These are phyloP conservation scores for Dichotomopilus funicola DNA, from an alignment of 2,329 filamentous ascomycete species.

Conservation along the genomic window DNA sequence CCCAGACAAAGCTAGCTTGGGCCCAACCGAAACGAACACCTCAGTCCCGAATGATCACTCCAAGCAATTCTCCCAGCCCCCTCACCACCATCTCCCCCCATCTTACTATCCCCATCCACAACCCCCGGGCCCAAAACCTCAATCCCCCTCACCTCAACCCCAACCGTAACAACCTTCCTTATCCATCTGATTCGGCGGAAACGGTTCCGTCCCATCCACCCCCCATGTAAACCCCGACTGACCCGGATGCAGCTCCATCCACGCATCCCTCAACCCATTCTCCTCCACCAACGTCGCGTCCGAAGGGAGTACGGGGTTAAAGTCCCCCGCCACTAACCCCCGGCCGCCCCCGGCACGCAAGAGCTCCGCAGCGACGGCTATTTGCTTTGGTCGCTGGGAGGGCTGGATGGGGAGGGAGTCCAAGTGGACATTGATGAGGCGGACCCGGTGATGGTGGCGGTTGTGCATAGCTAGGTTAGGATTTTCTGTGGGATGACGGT, in stretches of 20 bases:
- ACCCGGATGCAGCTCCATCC: not conserved
- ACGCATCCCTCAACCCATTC: not conserved
- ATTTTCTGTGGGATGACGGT: no score
- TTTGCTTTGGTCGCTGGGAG: not conserved
- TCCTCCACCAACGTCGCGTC: not conserved
- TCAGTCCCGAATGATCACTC: not conserved
- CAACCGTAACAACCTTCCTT: not conserved
- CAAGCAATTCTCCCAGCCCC: not conserved
- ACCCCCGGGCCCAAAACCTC: not conserved
- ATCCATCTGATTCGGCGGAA: not conserved
- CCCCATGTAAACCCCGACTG: constrained; percentile 1
- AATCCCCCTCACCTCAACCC: not conserved
- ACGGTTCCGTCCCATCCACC: not conserved
- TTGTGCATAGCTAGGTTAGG: no score
- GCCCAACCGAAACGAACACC: not conserved
- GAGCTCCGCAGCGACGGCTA: not conserved
- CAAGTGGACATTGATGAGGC: constrained; percentile 1
- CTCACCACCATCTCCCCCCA: not conserved
- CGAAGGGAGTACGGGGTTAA: not conserved
- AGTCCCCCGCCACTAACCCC: not conserved
- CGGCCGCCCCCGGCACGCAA: not conserved
- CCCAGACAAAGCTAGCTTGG: no score
- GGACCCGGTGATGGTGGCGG: not conserved
- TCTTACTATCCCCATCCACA: not conserved
- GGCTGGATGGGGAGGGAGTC: constrained; percentile 6